Evolutionary conservation across 139 green algal genomes (phyloP), one percentile per base, ranked within the genome.

Genomic region (Micractinium sp.): DNA sequence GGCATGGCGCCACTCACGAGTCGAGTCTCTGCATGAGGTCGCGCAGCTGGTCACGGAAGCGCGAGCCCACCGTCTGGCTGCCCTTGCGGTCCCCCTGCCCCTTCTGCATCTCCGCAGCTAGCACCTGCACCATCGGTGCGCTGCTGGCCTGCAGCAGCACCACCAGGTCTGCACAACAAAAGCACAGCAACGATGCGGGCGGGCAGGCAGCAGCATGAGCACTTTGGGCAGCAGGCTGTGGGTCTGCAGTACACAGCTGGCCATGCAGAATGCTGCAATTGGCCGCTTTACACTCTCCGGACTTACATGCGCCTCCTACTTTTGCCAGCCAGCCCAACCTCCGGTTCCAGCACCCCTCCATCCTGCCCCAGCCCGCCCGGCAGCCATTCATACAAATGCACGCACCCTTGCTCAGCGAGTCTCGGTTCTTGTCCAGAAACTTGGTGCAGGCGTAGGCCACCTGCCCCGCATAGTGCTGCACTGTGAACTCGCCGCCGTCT

Each of bases 341-440:
- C 69, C 13, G 36, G 69, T 13, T 23, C 20, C 20, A 31, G 60
- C 60, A 67, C 60, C 15, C 14, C 15, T 67, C 60, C 60, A 23
- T 67, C 60, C 14, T 67, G 60, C 14, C 60, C 60, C 63, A 56
- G 47, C 47, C 5, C 9, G 47, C 47, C 47, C 9, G 5, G 5
- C 47, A 56, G 47, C 47, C 47, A 56, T 71, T 5, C 63, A 71
- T 2, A 71, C 12, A 71, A 23, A 23, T 12, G 9, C 63, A 71
- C 81, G 13, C 81, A 75, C 81, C 81, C 56, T 56, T 86, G 81
- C 81, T 86, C 18, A 86, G 35, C 20, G 56, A 76, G 92, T 99
- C 98, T 92, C 90, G 93, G 91, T 99, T 99, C 90, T 97, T 97
- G 81, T 97, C 96, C 86, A 98, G 89, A 88, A 98, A 96, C 27